A percentile compares a stretch with the other conserved stretches of the same genome.
Evolutionary conservation across 73 alveolate species (phyloP).

Genomic region (Urostyla sp.): DNA sequence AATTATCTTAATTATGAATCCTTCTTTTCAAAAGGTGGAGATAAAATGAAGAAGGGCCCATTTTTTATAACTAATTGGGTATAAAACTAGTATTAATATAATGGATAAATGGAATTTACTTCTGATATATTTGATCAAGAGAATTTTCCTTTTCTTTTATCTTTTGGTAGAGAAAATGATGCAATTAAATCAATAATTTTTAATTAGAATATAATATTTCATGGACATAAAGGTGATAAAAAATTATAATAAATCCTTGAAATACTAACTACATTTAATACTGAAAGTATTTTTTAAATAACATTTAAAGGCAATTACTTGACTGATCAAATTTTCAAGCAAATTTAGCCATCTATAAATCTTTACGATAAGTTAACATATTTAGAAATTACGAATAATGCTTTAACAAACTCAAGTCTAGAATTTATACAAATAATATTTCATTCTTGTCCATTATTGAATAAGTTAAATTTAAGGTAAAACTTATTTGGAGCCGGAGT

Average conservation of each 20-base stretch:
- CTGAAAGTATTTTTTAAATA: slow-evolving; percentile 22
- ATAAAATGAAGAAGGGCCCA: slow-evolving; percentile 17
- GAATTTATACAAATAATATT: slow-evolving; percentile 15
- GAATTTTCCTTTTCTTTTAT: slow-evolving; percentile 32
- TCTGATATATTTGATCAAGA: slow-evolving; percentile 36
- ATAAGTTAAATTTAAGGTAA: slow-evolving; percentile 12
- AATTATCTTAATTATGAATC: slow-evolving; percentile 25
- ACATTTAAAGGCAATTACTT: slow-evolving; percentile 20
- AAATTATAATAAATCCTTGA: background rate
- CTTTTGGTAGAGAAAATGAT: slow-evolving; percentile 54
- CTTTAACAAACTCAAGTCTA: background rate
- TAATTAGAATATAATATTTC: background rate
- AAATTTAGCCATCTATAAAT: slow-evolving; percentile 31
- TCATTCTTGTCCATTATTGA: slow-evolving; percentile 13
- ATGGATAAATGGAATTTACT: slow-evolving; percentile 18
- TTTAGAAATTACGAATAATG: slow-evolving; percentile 35
- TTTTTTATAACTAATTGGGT: slow-evolving; percentile 52
- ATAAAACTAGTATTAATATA: background rate
- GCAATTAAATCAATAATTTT: slow-evolving; percentile 9
- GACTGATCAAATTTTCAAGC: slow-evolving; percentile 5
- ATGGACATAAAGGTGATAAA: background rate
- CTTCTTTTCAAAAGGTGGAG: slow-evolving; percentile 31
- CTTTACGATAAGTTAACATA: background rate
- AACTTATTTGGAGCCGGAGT: slow-evolving; percentile 17
- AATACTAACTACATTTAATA: slow-evolving; percentile 32